Conservation (phyloP, 805 yeast species). For the Candida qinlingensis region DNA sequence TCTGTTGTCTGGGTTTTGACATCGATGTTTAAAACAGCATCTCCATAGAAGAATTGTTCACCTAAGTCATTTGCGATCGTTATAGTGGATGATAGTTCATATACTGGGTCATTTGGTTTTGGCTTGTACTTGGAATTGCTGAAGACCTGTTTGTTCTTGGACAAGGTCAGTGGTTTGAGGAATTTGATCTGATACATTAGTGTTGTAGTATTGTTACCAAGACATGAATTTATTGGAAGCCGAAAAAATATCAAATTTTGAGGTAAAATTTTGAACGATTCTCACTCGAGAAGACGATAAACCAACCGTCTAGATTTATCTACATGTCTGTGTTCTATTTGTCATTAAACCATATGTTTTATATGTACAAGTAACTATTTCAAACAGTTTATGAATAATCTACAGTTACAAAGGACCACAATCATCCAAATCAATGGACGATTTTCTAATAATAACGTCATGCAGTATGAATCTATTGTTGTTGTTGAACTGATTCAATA, state of each 20-base stretch:
- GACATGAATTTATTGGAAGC: neutral
- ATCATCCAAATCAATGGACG: no score
- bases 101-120: constrained; percentile 9
- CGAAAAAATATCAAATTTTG: neutral
- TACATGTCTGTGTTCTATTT: neutral
- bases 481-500: constrained; percentile 12
- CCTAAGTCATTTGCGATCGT: constrained; percentile 36
- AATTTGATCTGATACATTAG: constrained; percentile 31
- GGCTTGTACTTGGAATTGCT: constrained; percentile 1
- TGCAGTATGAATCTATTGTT: neutral
- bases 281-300: no score
- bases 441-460: no score
- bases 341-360: neutral
- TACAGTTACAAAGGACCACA: neutral
- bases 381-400: neutral
- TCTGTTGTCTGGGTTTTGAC: constrained; percentile 3
- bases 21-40: constrained; percentile 12
- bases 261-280: no score
- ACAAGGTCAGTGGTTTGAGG: constrained; percentile 27
- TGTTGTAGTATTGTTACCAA: neutral
- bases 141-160: constrained; percentile 5
- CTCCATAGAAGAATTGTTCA: constrained; percentile 33
- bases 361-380: neutral
- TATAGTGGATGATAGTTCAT: constrained; percentile 18
- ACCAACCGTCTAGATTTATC: no score